Percentiles rank a stretch among this genome's conserved stretches.
Evolutionary conservation across 2,329 filamentous ascomycete genomes (phyloP).

Genomic region (Mycogone perniciosa): DNA sequence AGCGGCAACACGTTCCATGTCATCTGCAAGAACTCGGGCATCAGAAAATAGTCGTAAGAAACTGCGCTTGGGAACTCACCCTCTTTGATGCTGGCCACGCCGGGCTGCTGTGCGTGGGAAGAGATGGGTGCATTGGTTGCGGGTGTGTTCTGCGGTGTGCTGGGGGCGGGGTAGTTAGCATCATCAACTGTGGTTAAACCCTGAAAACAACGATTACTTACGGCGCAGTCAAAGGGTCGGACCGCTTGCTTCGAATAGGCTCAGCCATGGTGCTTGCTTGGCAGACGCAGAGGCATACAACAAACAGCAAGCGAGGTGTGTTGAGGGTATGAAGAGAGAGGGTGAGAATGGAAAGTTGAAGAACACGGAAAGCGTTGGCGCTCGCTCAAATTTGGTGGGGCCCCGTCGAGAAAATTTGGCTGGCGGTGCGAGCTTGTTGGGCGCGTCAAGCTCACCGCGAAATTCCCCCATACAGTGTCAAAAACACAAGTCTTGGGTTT

Average conservation of each 20-base stretch:
- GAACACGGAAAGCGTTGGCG: conserved; percentile 28
- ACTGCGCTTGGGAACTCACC: conserved; percentile 52
- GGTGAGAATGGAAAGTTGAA: conserved; percentile 28
- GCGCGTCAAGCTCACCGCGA: conserved; percentile 16
- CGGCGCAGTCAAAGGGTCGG: conserved; percentile 51
- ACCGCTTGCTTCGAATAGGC: conserved; percentile 58
- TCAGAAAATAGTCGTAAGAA: not conserved
- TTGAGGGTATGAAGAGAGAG: conserved; percentile 20
- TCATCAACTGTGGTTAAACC: conserved; percentile 15
- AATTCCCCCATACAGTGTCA: not conserved
- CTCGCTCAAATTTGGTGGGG: conserved; percentile 36
- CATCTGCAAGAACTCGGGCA: conserved; percentile 54
- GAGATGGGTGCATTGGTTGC: conserved; percentile 94
- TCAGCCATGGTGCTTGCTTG: conserved; percentile 48
- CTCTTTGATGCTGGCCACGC: conserved; percentile 93
- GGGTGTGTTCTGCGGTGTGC: conserved; percentile 97
- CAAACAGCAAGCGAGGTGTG: conserved; percentile 19
- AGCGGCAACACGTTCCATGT: conserved; percentile 77
- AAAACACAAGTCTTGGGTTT: too few relatives aligned
- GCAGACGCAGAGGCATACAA: conserved; percentile 19
- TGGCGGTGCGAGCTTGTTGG: conserved; percentile 27
- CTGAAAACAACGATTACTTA: conserved; percentile 34
- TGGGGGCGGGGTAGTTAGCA: conserved; percentile 44
- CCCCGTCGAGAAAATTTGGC: conserved; percentile 31
- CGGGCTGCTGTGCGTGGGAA: conserved; percentile 92